Evolutionary conservation across 352 stramenopile species (phyloP).

Genomic region (Pythium brassicae): DNA sequence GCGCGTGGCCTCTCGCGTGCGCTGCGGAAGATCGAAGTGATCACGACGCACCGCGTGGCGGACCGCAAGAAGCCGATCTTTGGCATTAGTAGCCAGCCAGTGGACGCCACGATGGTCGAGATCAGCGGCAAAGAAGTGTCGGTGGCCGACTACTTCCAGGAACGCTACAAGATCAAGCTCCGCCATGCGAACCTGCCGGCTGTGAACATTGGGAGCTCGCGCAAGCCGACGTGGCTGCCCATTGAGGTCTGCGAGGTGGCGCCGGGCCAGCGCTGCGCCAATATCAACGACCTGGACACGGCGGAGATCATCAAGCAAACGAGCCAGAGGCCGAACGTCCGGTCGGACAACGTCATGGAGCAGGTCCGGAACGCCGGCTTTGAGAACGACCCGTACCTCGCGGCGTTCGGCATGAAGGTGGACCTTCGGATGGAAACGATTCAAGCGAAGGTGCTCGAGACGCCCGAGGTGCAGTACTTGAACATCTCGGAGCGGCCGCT

Average conservation of each 20-base stretch:
- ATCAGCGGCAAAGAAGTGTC: constrained; percentile 52
- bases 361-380: constrained; percentile 62
- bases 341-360: constrained; percentile 53
- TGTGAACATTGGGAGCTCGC: constrained; percentile 64
- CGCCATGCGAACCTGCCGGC: constrained; percentile 60
- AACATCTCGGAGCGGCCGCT: constrained; percentile 57
- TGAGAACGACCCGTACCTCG: constrained; percentile 62
- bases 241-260: constrained; percentile 82
- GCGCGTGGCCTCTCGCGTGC: constrained; percentile 25
- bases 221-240: constrained; percentile 55
- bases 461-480: constrained; percentile 58
- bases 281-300: constrained; percentile 77
- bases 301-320: constrained; percentile 81
- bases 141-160: constrained; percentile 57
- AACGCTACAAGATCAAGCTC: constrained; percentile 51
- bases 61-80: constrained; percentile 55
- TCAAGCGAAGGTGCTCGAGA: constrained; percentile 43
- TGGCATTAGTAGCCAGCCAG: constrained; percentile 38
- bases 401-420: constrained; percentile 59
- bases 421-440: constrained; percentile 44
- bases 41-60: constrained; percentile 47
- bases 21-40: constrained; percentile 50
- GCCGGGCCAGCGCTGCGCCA: constrained; percentile 58
- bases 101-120: constrained; percentile 39
- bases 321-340: constrained; percentile 37